Evolutionary conservation across 1,139 yeast species (phyloP).

Genomic region (Dujonia santamariae): DNA sequence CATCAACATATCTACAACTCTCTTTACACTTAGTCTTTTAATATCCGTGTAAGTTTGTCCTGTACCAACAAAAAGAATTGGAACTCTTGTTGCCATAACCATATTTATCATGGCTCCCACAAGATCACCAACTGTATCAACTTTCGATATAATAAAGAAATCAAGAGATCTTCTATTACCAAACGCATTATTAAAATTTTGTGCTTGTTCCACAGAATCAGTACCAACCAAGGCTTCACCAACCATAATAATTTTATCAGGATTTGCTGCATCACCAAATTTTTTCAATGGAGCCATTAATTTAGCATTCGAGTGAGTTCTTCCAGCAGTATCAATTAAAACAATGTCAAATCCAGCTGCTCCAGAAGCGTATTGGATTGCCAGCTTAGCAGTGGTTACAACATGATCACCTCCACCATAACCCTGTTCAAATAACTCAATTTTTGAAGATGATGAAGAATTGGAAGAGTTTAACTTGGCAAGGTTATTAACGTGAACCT

Average conservation of each 20-base stretch:
- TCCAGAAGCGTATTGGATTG: constrained; percentile 71
- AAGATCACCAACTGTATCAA: constrained; percentile 96
- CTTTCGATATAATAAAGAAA: constrained; percentile 89
- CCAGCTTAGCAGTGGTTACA: constrained; percentile 92
- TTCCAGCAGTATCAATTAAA: constrained; percentile 94
- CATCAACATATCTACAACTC: constrained; percentile 89
- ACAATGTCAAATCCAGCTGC: constrained; percentile 72
- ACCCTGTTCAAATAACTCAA: constrained; percentile 89
- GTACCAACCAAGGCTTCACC: constrained; percentile 98
- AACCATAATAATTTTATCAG: constrained; percentile 96
- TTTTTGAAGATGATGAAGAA: constrained; percentile 51
- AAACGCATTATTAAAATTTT: constrained; percentile 88
- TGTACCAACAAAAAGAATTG: constrained; percentile 91
- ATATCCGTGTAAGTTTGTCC: constrained; percentile 97
- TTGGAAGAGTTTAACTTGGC: constrained; percentile 44
- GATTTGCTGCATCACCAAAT: constrained; percentile 93
- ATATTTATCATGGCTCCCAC: constrained; percentile 96
- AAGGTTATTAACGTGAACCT: constrained; percentile 87
- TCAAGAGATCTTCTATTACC: constrained; percentile 81
- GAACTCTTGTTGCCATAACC: constrained; percentile 96
- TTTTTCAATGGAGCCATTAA: constrained; percentile 95
- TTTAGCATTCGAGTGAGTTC: constrained; percentile 93
- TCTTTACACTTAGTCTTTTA: constrained; percentile 85
- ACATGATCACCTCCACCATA: constrained; percentile 95
- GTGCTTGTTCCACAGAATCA: constrained; percentile 94